Conservation (phyloP, 2,329 filamentous ascomycete genomes). For the Hawksworthiomyces lignivorus region DNA sequence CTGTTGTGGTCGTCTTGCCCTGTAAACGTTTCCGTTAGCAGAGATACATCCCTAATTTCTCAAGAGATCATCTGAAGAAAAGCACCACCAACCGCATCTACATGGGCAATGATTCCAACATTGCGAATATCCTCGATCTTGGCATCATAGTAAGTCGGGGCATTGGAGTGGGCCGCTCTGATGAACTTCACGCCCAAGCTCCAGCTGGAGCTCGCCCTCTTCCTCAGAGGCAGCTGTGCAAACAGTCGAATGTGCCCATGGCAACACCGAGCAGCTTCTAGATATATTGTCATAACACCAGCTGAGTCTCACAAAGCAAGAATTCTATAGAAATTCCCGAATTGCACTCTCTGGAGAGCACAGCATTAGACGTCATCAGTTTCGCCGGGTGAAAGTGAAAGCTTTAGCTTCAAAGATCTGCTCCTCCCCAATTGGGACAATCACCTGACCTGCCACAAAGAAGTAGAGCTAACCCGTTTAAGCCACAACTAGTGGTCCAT, state of each 20-base stretch:
- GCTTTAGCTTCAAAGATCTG: too few species aligned
- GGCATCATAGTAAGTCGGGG: slow-evolving; percentile 24
- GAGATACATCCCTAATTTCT: too few species aligned
- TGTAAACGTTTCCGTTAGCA: slow-evolving; percentile 31
- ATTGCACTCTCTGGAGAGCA: too few species aligned
- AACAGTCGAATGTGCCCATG: not conserved
- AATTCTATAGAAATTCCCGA: too few species aligned
- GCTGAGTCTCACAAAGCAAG: too few species aligned
- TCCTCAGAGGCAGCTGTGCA: not conserved
- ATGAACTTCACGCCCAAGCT: not conserved
- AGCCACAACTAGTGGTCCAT: too few species aligned
- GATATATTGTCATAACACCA: too few species aligned
- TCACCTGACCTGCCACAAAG: too few species aligned
- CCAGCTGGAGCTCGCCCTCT: slow-evolving; percentile 1
- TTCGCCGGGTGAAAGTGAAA: too few species aligned
- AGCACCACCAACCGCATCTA: slow-evolving; percentile 70
- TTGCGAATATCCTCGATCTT: slow-evolving; percentile 66
- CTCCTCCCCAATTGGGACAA: too few species aligned
- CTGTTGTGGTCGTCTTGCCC: slow-evolving; percentile 96
- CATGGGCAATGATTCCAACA: slow-evolving; percentile 97
- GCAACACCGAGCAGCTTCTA: slow-evolving; percentile 2
- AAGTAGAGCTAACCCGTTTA: too few species aligned
- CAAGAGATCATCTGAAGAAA: not conserved
- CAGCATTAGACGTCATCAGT: too few species aligned
- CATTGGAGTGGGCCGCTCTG: slow-evolving; percentile 1